A percentile compares a stretch with the other conserved stretches of the same genome.
These are phyloP conservation scores for Daldinia sp. DNA, from an alignment of 2,329 filamentous ascomycete species.

Conservation along the genomic window DNA sequence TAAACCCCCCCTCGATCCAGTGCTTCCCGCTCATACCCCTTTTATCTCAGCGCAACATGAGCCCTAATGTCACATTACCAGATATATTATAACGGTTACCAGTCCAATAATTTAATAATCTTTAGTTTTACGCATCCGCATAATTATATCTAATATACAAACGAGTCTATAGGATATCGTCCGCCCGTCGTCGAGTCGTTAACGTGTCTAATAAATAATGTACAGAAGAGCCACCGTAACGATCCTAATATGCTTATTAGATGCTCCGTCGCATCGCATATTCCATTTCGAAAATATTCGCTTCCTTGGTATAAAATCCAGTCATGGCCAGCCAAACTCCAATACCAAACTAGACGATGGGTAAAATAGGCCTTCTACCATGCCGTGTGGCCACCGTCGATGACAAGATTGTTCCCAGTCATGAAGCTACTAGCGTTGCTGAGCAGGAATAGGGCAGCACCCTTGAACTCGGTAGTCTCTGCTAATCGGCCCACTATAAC, in stretches of 20 bases:
- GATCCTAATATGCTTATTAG: background rate
- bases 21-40: background rate
- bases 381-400: constrained; percentile 29
- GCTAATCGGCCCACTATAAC: constrained; percentile 61
- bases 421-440: constrained; percentile 71
- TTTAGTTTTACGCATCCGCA: background rate
- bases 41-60: too few relatives aligned
- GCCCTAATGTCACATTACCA: background rate
- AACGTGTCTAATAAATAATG: constrained; percentile 3
- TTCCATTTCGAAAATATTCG: background rate
- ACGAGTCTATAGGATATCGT: constrained; percentile 25
- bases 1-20: background rate
- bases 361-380: constrained; percentile 9
- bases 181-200: constrained; percentile 9
- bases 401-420: constrained; percentile 40
- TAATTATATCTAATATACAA: constrained; percentile 7
- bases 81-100: too few relatives aligned
- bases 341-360: background rate
- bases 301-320: constrained; percentile 4
- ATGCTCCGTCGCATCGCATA: background rate
- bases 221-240: constrained; percentile 2
- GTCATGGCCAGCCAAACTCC: constrained; percentile 13
- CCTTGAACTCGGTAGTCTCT: constrained; percentile 65
- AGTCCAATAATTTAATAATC: too few relatives aligned
- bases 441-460: constrained; percentile 67